These are phyloP conservation scores for Dioscorea alata DNA, from an alignment of 106 monocot species.

Conservation along the genomic window DNA sequence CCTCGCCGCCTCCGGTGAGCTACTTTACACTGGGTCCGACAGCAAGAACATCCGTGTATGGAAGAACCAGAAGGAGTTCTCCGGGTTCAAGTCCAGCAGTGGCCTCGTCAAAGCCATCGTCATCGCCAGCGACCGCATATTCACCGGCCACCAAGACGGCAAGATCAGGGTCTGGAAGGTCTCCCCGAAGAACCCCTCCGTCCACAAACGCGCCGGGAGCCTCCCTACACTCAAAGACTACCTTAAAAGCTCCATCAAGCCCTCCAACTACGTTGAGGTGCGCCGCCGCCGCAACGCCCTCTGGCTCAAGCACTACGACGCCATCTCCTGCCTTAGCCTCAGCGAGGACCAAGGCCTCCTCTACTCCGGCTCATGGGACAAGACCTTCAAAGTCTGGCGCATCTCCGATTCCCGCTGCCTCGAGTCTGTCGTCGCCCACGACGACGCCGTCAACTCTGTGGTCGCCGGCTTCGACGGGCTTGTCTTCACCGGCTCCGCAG, in stretches of 20 bases:
- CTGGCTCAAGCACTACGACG: conserved; percentile 55
- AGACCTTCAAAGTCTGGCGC: conserved; percentile 65
- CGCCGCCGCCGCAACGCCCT: conserved; percentile 16
- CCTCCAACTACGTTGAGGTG: conserved; percentile 58
- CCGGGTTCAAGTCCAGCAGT: conserved; percentile 46
- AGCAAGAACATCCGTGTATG: conserved; percentile 69
- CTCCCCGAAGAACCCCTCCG: conserved; percentile 17
- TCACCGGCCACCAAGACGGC: conserved; percentile 69
- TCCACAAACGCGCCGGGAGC: conserved; percentile 23
- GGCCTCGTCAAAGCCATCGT: conserved; percentile 69
- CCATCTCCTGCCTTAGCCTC: conserved; percentile 44
- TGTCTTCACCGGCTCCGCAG: conserved; percentile 68
- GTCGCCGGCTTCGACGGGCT: conserved; percentile 26
- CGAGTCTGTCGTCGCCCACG: conserved; percentile 53
- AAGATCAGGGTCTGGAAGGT: conserved; percentile 50
- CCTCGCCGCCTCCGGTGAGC: conserved; percentile 34
- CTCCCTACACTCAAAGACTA: conserved; percentile 43
- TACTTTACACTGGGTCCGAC: conserved; percentile 75
- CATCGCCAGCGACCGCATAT: conserved; percentile 38
- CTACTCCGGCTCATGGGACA: conserved; percentile 78
- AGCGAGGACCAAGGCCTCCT: conserved; percentile 37
- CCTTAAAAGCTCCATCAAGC: conserved; percentile 40
- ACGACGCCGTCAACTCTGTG: conserved; percentile 57
- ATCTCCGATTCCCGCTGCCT: conserved; percentile 44
- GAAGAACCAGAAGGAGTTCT: conserved; percentile 36